Base-by-base conservation (phyloP, 2,329 filamentous ascomycete genomes). In the Golovinomyces cichoracearum region DNA sequence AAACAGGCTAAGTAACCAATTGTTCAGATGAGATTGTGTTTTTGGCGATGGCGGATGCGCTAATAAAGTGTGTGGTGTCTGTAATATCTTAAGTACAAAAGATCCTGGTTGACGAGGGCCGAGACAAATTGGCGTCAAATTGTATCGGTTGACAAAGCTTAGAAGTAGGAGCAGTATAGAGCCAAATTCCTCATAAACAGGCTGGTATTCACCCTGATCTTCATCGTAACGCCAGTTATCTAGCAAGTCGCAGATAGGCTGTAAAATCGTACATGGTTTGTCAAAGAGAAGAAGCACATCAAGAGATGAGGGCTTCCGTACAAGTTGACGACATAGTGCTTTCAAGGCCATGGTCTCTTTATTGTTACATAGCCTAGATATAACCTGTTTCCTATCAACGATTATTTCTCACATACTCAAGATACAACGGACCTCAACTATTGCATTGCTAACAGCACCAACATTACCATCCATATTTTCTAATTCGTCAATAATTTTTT, bases 391-490 rank as follows among this genome's bases (percentile, higher is more conserved):
- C 10, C 29, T 38, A 38, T 38, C 19, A 38, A 17, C 9, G 12
- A 13, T 38, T 38, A 17, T 9, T n/a, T 38, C n/a, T 17, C 17
- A 38, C 9, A 17, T 2, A 23, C n/a, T n/a, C 13, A 33, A 37
- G n/a, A 13, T 45, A 9, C 38, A 12, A 56, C 50, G 35, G 61
- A 79, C 78, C 66, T 83, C 80, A 35, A 77, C 73, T 41, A 86
- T 67, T 2, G 85, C 86, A 51, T 79, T 76, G 47, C 80, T 81
- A 17, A 92, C 83, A 1, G 84, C 83, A 1, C 83, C 84, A 2
- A 83, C 83, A 61, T 94, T 94, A 1, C 88, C 88, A 57, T 93
- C 83, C 71, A 90, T 85, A 47, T 79, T 80, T 50, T 93, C 84
- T 22, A 98, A 68, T 57, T 93, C 84, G 35, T 77, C 73, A 37